Conservation (phyloP, 2,329 filamentous ascomycete genomes). For the Alternaria ventricosa region DNA sequence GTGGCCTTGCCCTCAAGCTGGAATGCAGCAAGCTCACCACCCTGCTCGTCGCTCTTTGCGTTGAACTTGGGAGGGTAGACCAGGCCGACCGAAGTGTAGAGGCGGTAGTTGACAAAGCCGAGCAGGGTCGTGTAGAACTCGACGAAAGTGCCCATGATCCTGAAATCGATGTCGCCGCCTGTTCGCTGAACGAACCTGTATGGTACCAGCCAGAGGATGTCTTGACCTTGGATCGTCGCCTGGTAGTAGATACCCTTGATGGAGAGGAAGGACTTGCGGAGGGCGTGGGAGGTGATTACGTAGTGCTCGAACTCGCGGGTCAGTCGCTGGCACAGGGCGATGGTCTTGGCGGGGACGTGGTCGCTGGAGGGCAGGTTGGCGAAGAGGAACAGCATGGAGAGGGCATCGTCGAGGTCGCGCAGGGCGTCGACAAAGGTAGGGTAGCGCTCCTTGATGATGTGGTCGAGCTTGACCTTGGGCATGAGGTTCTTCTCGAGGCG, state of each 20-base stretch:
- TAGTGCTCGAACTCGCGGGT: constrained; percentile 98
- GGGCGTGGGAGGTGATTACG: constrained; percentile 86
- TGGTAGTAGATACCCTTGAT: constrained; percentile 99
- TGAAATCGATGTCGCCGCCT: constrained; percentile 92
- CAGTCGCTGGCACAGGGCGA: constrained; percentile 90
- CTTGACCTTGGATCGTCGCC: constrained; percentile 94
- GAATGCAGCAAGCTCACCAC: constrained; percentile 89
- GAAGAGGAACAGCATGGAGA: constrained; percentile 97
- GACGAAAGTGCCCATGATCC: constrained; percentile 99
- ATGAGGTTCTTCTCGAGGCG: constrained; percentile 90
- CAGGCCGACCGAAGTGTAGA: constrained; percentile 89
- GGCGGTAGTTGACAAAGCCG: constrained; percentile 92
- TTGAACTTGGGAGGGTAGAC: constrained; percentile 98
- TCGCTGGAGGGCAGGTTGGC: constrained; percentile 91
- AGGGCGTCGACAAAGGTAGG: constrained; percentile 95
- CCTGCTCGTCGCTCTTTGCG: constrained; percentile 81
- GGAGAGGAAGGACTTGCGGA: constrained; percentile 95
- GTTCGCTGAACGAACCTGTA: constrained; percentile 98
- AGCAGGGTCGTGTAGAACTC: constrained; percentile 98
- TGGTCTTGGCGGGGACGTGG: constrained; percentile 91
- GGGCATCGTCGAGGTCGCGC: constrained; percentile 91
- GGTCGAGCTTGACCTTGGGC: constrained; percentile 88
- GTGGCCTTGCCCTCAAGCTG: constrained; percentile 79
- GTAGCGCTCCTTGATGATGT: constrained; percentile 97
- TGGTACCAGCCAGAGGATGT: constrained; percentile 94